phyloP scores from a whole-genome alignment of 257 asterid genomes.

The Solanum pinnatisectum region DNA sequence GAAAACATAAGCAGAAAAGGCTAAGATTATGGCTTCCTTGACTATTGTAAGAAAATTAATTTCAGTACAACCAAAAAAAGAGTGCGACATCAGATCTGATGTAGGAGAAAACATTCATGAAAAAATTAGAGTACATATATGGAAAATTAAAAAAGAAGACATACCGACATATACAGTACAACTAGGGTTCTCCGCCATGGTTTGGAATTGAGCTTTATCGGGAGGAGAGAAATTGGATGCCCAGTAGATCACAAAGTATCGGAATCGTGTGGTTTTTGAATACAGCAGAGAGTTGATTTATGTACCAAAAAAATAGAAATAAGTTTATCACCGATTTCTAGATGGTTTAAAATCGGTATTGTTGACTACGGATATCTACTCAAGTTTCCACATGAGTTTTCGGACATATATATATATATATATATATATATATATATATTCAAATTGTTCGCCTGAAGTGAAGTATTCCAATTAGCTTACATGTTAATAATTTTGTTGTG shows the following conservation, averaged over 20 bases:
- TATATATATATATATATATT: too few species aligned
- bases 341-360: neutral
- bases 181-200: conserved; percentile 50
- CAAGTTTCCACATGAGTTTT: too few species aligned
- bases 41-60: neutral
- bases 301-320: too few species aligned
- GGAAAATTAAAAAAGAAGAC: neutral
- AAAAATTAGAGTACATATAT: neutral
- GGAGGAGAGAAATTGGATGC: neutral
- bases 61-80: neutral
- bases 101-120: neutral
- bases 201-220: neutral
- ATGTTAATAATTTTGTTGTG: too few species aligned
- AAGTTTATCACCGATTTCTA: neutral
- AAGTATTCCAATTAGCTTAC: too few species aligned
- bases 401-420: too few species aligned
- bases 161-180: conserved; percentile 60
- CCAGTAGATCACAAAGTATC: neutral
- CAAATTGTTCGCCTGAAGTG: too few species aligned
- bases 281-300: neutral
- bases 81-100: neutral
- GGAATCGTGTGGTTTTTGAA: neutral
- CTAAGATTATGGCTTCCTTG: neutral
- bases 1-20: neutral
- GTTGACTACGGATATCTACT: too few species aligned